Base-by-base conservation (phyloP, 192 early-diverging fungal species). In the Nowakowskiella sp. region DNA sequence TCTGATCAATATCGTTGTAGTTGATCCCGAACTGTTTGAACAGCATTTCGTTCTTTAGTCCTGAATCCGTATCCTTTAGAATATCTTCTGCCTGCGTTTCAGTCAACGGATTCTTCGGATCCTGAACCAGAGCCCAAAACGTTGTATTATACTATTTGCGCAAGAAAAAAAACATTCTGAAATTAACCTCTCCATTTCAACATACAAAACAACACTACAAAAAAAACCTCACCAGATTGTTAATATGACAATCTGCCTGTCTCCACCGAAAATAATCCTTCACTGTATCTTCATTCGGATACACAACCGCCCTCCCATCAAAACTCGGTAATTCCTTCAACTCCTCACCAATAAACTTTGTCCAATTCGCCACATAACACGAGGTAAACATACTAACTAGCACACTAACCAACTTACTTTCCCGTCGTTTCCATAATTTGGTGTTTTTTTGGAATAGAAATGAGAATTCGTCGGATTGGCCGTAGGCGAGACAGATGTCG, bases 231-330 rank as follows among this genome's bases (percentile, higher is more conserved):
- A 68, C 64, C 45, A 92, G 61, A 60, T 92, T 92, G 69, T 92
- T 92, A 66, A 92, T 90, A 60, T 91, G 90, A 67, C 89, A 94
- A 60, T 96, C 92, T 10, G 83, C 93, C 60, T 96, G 93, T 25
- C 95, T 70, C 95, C 95, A 98, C 42, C 73, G 66, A 49, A 98
- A 71, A 65, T 98, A 98, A 69, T 98, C 95, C 57, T 85, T 78
- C 53, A 98, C 49, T 43, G 87, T 87, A 39, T 82, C 56, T 31
- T 83, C 76, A 1, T 77, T 77, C 13, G 95, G 95, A 63, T 98
- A 98, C 27, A 73, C 67, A 4, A 98, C 92, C 6, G 80, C 81
- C 1, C 95, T 80, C 21, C 83, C 85, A 73, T 98, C 95, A 65
- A 98, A 98, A 22, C 83, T 82, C 2, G 94, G 94, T 22, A 87